These are phyloP conservation scores for Chlamydomonas sp. DNA, from an alignment of 139 green algal genomes.

Conservation along the genomic window DNA sequence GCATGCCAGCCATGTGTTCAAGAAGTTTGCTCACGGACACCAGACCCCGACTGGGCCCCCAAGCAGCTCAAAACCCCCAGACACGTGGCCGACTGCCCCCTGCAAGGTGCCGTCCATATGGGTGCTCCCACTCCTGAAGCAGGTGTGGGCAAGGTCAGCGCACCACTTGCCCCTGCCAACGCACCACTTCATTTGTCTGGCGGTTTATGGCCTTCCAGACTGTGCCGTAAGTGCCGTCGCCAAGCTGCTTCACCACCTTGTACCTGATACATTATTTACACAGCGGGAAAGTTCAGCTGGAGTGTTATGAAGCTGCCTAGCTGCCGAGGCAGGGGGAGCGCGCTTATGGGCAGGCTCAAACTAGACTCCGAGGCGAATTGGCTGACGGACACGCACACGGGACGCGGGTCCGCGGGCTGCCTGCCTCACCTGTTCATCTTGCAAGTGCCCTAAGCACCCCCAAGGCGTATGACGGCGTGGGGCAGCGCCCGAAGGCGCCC, in stretches of 20 bases:
- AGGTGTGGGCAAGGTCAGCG: conserved; percentile 5
- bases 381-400: neutral
- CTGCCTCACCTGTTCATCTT: conserved; percentile 32
- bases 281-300: neutral
- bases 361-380: neutral
- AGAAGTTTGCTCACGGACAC: too few relatives aligned
- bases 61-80: too few relatives aligned
- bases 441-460: neutral
- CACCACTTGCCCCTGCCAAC: conserved; percentile 27
- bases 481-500: too few relatives aligned
- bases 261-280: conserved; percentile 67
- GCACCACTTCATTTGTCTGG: conserved; percentile 87
- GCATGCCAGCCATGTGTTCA: neutral
- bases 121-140: neutral
- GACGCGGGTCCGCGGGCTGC: neutral
- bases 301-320: neutral
- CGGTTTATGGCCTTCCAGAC: conserved; percentile 96
- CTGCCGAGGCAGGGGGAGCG: neutral
- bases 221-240: conserved; percentile 95
- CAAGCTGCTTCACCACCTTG: conserved; percentile 93
- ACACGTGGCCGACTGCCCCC: too few relatives aligned
- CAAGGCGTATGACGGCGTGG: neutral
- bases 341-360: too few relatives aligned
- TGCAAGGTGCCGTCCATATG: neutral
- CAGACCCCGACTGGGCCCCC: too few relatives aligned